Percentiles rank a stretch among this genome's conserved stretches.
Evolutionary conservation across 768 basidiomycete species (phyloP).

Genomic region (Tylopilus intermedius): DNA sequence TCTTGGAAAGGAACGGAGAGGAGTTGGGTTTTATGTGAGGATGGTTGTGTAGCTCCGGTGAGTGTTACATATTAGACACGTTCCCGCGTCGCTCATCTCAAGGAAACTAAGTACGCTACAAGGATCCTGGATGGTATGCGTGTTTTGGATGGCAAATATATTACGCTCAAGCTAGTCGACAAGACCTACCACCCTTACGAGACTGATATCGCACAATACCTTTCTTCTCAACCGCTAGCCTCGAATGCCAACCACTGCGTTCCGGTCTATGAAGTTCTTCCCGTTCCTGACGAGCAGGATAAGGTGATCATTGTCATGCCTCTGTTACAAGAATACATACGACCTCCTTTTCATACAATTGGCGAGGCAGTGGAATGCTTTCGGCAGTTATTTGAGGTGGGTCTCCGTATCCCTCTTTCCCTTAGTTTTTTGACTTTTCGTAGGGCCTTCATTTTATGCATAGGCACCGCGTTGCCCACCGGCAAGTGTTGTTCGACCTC

Average conservation of each 20-base stretch:
- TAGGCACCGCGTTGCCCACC: neutral
- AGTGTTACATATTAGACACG: no score
- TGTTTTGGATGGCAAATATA: neutral
- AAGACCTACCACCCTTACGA: neutral
- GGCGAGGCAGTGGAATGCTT: neutral
- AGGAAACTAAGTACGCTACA: no score
- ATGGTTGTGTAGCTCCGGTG: neutral
- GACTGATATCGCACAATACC: neutral
- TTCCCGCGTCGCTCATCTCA: no score
- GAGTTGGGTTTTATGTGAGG: constrained; percentile 1
- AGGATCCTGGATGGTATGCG: neutral
- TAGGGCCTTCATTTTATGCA: neutral
- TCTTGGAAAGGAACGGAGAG: constrained; percentile 14
- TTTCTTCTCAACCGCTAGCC: neutral
- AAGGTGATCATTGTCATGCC: neutral
- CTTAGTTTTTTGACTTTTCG: no score
- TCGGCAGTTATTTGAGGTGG: neutral
- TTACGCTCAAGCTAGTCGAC: neutral
- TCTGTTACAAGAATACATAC: neutral
- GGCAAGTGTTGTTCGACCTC: neutral
- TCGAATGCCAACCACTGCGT: neutral
- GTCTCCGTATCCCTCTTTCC: neutral
- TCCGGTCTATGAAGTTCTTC: neutral
- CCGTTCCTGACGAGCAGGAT: neutral
- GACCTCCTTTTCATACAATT: neutral